phyloP scores from a whole-genome alignment of 1,139 yeast species.

The Geotrichum australiense region DNA sequence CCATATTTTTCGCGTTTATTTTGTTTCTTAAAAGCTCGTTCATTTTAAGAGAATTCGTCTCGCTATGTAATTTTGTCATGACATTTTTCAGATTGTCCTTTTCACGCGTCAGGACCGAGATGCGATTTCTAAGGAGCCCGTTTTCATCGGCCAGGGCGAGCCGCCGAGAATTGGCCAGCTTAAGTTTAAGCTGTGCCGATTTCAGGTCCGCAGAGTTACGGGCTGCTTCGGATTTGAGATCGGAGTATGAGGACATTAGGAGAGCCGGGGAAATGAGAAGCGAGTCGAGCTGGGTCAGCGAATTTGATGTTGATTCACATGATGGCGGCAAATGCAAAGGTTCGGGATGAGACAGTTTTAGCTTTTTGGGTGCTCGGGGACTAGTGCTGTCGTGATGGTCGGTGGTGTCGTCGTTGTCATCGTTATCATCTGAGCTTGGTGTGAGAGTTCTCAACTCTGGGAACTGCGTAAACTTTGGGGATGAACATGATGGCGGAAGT shows the following conservation, averaged over 20 bases:
- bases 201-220: constrained; percentile 3
- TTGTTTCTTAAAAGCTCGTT: constrained; percentile 15
- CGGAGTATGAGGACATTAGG: constrained; percentile 15
- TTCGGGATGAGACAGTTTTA: neutral
- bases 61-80: constrained; percentile 16
- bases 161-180: constrained; percentile 14
- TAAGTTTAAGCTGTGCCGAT: constrained; percentile 5
- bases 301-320: no score
- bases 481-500: no score
- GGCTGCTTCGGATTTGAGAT: constrained; percentile 9
- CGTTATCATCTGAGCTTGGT: constrained; percentile 9
- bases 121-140: constrained; percentile 7
- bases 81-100: constrained; percentile 15
- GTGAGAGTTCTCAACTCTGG: constrained; percentile 9
- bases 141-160: constrained; percentile 15
- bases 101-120: constrained; percentile 12
- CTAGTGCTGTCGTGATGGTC: neutral
- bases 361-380: neutral
- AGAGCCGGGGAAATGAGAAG: constrained; percentile 5
- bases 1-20: constrained; percentile 14
- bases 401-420: constrained; percentile 4
- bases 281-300: no score
- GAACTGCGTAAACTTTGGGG: no score
- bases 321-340: no score
- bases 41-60: constrained; percentile 16